These are phyloP conservation scores for Hypoxylon crocopeplum DNA, from an alignment of 495 filamentous ascomycete genomes.

Conservation along the genomic window DNA sequence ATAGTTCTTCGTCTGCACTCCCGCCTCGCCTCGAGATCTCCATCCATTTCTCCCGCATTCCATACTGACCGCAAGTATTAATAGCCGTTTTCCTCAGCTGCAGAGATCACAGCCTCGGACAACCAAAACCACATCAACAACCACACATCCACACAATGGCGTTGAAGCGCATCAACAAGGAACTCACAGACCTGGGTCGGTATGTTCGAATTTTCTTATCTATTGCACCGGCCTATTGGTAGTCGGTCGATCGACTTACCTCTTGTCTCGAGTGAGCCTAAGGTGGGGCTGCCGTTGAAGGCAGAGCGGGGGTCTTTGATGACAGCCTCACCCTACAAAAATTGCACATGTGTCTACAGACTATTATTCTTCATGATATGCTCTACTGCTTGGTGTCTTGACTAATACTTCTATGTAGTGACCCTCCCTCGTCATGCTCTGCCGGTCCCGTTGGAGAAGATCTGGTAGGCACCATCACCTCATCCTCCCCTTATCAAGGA, in stretches of 20 bases:
- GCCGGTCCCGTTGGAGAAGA: constrained; percentile 96
- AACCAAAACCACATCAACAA: constrained; percentile 23
- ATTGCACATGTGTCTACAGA: background rate
- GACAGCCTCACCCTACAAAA: constrained; percentile 16
- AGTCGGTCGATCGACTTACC: constrained; percentile 16
- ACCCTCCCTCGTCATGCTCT: constrained; percentile 98
- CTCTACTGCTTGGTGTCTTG: constrained; percentile 13
- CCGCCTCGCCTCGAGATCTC: constrained; percentile 25
- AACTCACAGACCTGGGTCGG: constrained; percentile 98
- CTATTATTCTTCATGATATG: background rate
- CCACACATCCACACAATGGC: constrained; percentile 71
- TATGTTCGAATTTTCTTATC: constrained; percentile 58
- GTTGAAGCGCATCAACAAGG: constrained; percentile 99
- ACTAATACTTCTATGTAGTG: constrained; percentile 66
- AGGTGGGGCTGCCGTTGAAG: constrained; percentile 43
- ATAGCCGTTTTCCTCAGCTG: constrained; percentile 35
- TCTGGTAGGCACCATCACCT: constrained; percentile 72
- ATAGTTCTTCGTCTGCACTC: constrained; percentile 11
- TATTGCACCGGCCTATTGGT: constrained; percentile 8
- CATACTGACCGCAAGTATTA: constrained; percentile 40
- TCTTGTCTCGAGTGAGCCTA: constrained; percentile 29
- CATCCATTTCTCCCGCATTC: constrained; percentile 37
- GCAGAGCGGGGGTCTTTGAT: constrained; percentile 38
- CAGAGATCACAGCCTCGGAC: constrained; percentile 35
- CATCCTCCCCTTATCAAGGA: constrained; percentile 18